phyloP scores from a whole-genome alignment of 2,329 filamentous ascomycete species.

The Microcyclospora tardicrescens region DNA sequence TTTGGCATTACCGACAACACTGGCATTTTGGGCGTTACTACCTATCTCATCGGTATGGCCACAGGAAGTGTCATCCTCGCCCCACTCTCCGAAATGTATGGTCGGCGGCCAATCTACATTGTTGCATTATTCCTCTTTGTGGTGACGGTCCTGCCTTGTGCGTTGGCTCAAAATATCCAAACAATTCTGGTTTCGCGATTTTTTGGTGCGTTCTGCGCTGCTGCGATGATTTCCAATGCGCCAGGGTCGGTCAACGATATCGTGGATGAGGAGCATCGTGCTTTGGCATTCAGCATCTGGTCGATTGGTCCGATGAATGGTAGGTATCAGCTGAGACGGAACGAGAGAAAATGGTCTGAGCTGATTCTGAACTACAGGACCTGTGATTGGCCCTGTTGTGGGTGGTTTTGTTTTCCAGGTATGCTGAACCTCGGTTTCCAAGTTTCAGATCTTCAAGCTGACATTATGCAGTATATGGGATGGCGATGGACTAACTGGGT shows the following conservation, averaged over 20 bases:
- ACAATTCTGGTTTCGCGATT: slow-evolving; percentile 62
- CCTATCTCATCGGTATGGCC: slow-evolving; percentile 64
- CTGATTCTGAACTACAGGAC: slow-evolving; percentile 1
- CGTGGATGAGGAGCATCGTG: slow-evolving; percentile 64
- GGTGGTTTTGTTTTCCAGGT: slow-evolving; percentile 59
- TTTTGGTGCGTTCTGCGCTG: slow-evolving; percentile 59
- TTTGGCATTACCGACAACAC: slow-evolving; percentile 49
- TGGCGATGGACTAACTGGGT: slow-evolving; percentile 83
- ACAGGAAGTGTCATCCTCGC: slow-evolving; percentile 59
- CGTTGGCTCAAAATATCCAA: slow-evolving; percentile 52
- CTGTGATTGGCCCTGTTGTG: slow-evolving; percentile 51
- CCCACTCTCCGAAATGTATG: slow-evolving; percentile 59
- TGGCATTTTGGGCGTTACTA: slow-evolving; percentile 64
- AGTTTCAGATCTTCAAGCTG: too few species aligned
- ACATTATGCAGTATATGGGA: slow-evolving; percentile 47
- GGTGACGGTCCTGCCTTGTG: slow-evolving; percentile 59
- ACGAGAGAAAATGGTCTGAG: background rate
- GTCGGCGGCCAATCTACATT: slow-evolving; percentile 54
- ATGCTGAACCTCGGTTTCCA: too few species aligned
- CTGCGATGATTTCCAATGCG: slow-evolving; percentile 70
- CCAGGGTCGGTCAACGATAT: slow-evolving; percentile 77
- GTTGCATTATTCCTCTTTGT: slow-evolving; percentile 51
- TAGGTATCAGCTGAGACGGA: slow-evolving; percentile 21
- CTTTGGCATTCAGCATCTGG: slow-evolving; percentile 74
- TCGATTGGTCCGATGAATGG: slow-evolving; percentile 75